Base-by-base conservation (phyloP, 495 filamentous ascomycete genomes). In the Chlorociboria aeruginascens region DNA sequence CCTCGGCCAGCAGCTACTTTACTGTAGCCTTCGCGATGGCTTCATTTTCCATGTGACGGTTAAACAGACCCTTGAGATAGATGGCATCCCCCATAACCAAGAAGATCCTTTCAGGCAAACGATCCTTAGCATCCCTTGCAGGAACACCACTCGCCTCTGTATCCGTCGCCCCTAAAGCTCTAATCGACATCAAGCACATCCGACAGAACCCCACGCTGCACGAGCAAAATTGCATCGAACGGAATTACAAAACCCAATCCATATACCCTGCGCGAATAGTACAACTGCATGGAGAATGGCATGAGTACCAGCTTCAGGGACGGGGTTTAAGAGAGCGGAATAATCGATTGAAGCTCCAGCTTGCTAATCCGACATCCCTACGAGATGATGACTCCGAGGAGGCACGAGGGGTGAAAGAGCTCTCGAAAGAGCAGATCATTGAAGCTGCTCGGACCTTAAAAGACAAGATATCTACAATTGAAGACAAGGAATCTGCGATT, bases 141-240 rank as follows among this genome's bases (percentile, higher is more conserved):
- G 2, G 20, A 25, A 25, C 20, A 25, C 4, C 20, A 25, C 1
- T 4, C 20, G 20, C 20, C 20, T 25, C 20, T 4, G 20, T 25
- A 25, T 71, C 86, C 10, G 84, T 77, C 38, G 90, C 88, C 11
- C 90, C 89, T 7, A 94, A 88, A 57, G 74, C 84, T 7, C 70
- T 68, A 14, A 73, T 89, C 42, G 81, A 96, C 63, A 70, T 95
- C 62, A 95, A 85, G 61, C 81, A 89, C 65, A 94, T 98, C 63
- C 86, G 88, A 43, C 73, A 84, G 46, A 84, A 90, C 63, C 74
- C 78, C 35, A 75, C 80, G 25, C 71, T 92, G 37, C 83, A 96
- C 70, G 67, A 78, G 49, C 69, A 83, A 48, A 98, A 93, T 61
- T 93, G 86, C 62, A 52, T 83, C 46, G 79, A 87, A 43, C 78